These are phyloP conservation scores for Kondoa subrosea DNA, from an alignment of 768 basidiomycete species.

Conservation along the genomic window DNA sequence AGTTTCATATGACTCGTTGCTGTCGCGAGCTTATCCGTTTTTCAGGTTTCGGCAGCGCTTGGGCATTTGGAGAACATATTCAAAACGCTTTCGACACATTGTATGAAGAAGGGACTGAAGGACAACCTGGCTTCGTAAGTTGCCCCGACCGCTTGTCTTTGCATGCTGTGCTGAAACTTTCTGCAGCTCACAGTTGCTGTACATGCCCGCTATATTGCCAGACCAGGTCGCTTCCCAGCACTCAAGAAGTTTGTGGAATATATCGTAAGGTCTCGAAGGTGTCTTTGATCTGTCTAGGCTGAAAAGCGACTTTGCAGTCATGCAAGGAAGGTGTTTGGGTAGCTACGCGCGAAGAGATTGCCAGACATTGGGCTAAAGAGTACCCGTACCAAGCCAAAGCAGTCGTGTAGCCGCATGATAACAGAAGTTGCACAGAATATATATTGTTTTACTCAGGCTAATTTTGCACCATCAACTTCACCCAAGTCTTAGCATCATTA, in stretches of 20 bases:
- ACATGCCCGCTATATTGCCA: constrained; percentile 21
- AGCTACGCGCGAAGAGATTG: constrained; percentile 22
- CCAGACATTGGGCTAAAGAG: constrained; percentile 19
- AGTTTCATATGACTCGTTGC: no score
- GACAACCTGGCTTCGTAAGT: neutral
- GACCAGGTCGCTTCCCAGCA: constrained; percentile 18
- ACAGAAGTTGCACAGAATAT: neutral
- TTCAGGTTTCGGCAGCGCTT: constrained; percentile 25
- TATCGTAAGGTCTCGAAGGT: constrained; percentile 4
- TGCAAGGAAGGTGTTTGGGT: constrained; percentile 21
- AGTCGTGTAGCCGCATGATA: neutral
- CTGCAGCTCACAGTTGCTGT: constrained; percentile 12
- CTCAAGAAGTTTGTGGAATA: constrained; percentile 23
- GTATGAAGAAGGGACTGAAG: neutral
- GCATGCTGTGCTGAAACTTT: neutral
- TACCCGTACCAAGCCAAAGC: constrained; percentile 15
- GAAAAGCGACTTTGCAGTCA: neutral
- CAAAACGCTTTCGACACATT: constrained; percentile 7
- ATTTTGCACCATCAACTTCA: neutral
- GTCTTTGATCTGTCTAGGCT: neutral
- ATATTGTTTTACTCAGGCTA: neutral
- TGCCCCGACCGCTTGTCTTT: neutral
- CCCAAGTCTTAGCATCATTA: neutral
- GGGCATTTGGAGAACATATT: constrained; percentile 24
- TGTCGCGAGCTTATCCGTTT: no score